Base-by-base conservation (phyloP, 495 filamentous ascomycete genomes). In the Trichoderma parareesei region DNA sequence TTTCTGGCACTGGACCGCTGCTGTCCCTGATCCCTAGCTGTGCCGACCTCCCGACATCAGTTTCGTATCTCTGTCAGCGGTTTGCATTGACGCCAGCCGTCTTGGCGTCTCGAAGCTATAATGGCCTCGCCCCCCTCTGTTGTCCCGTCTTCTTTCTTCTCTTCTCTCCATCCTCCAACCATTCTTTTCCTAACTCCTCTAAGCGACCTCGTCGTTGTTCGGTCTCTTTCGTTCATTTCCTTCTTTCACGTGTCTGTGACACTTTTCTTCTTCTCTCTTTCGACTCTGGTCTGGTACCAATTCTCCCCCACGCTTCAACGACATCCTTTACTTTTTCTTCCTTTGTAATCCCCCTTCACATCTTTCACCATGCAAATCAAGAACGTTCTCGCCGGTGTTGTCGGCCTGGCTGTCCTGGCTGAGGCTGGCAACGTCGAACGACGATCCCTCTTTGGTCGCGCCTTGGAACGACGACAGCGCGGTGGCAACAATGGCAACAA, bases 271-370 rank as follows among this genome's bases (percentile, higher is more conserved):
- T 71, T 65, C 67, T 64, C 66, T 68, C 27, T 59, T 67, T 63
- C 69, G 71, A 9, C 44, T 42, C 68, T 69, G 78, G 79, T 80
- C 79, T 81, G 79, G 79, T 74, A 82, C 79, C 78, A 76, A 73
- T 73, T 40, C 27, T 6, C 10, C 49, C 11, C n/a, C 43, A 61
- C 14, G 5, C 38, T 41, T 27, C 35, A 57, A 11, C 60, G n/a
- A 18, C 10, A 14, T 33, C 6, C 2, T 71, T 55, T 60, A 40
- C 37, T 33, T 35, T 44, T 65, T 43, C 27, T n/a, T 46, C n/a
- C 18, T 33, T 61, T 33, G 33, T 27, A 61, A 20, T 61, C 35
- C n/a, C 37, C 42, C 16, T 37, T 40, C n/a, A 61, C 60, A 65
- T n/a, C 65, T 53, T 63, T 70, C 73, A 78, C 20, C 65, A 82